phyloP scores from a whole-genome alignment of 495 filamentous ascomycete species.

The Aspergillus funiculosus region DNA sequence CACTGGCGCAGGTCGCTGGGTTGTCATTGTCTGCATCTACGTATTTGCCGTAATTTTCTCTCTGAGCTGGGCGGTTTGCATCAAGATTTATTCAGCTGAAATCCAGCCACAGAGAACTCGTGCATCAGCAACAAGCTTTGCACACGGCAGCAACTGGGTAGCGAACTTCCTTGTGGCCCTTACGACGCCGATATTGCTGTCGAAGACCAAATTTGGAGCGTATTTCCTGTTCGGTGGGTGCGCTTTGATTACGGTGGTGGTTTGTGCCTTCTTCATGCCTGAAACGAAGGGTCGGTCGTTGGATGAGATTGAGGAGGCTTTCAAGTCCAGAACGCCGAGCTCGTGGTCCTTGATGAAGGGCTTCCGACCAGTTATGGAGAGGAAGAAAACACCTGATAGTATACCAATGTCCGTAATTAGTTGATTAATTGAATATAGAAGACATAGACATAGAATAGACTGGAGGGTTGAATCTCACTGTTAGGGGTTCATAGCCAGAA shows the following conservation, averaged over 20 bases:
- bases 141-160: conserved; percentile 47
- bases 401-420: not conserved
- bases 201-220: conserved; percentile 47
- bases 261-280: conserved; percentile 52
- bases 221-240: conserved; percentile 58
- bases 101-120: conserved; percentile 52
- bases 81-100: conserved; percentile 51
- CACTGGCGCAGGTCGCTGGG: conserved; percentile 46
- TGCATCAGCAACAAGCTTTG: conserved; percentile 43
- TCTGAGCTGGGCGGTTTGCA: conserved; percentile 49
- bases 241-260: conserved; percentile 41
- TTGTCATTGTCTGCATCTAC: conserved; percentile 39
- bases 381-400: not conserved
- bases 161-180: conserved; percentile 62
- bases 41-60: conserved; percentile 39
- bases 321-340: conserved; percentile 25
- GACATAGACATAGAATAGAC: too few relatives aligned
- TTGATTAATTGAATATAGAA: not conserved
- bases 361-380: conserved; percentile 4
- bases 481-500: too few relatives aligned
- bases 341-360: conserved; percentile 13
- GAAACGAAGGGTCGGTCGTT: conserved; percentile 54
- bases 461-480: too few relatives aligned
- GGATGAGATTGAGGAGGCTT: conserved; percentile 54
- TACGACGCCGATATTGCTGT: conserved; percentile 56